Base-by-base conservation (phyloP, 495 filamentous ascomycete genomes). In the Lindgomyces ingoldianus region DNA sequence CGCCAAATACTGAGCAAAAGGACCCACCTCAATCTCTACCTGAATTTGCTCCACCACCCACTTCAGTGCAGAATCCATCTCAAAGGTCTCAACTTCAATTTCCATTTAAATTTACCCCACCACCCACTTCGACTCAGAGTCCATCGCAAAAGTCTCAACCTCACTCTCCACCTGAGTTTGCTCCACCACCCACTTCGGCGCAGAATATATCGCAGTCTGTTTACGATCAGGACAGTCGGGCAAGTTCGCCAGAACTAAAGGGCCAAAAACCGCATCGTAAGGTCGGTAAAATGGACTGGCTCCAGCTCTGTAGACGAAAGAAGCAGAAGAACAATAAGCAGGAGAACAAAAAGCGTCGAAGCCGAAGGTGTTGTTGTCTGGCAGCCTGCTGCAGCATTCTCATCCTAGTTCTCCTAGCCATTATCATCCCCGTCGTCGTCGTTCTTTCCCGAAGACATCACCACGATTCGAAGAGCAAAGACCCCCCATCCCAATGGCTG, bases 401-500 rank as follows among this genome's bases (percentile, higher is more conserved):
- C 12, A 49, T 72, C 39, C 45, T 70, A 9, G 49, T 62, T 24
- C 53, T 73, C n/a, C 48, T 73, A 27, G 65, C 62, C 41, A 61
- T 73, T 25, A 63, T 71, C 18, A 33, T 69, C 0, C 60, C 62
- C 10, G 26, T 72, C 4, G 36, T 50, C 19, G 46, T 72, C 2
- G 64, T 66, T 9, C 19, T 68, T 19, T 68, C 68, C 14, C 46
- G 50, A 44, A 64, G 47, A 42, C 30, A 62, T 11, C 53, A 62
- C 21, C 42, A 58, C 4, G 33, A 26, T 19, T 29, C 49, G 9
- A 46, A n/a, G 21, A n/a, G 8, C 22, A 19, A n/a, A 54, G 46
- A 53, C 33, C 42, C 65, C 18, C 42, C 55, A 42, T 24, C 29
- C 3, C 77, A 83, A 30, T 96, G 89, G 85, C 80, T 95, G 30